Percentiles rank a stretch among this genome's conserved stretches.
Evolutionary conservation across 2,329 filamentous ascomycete species (phyloP).

Genomic region (Botryotinia narcissicola): DNA sequence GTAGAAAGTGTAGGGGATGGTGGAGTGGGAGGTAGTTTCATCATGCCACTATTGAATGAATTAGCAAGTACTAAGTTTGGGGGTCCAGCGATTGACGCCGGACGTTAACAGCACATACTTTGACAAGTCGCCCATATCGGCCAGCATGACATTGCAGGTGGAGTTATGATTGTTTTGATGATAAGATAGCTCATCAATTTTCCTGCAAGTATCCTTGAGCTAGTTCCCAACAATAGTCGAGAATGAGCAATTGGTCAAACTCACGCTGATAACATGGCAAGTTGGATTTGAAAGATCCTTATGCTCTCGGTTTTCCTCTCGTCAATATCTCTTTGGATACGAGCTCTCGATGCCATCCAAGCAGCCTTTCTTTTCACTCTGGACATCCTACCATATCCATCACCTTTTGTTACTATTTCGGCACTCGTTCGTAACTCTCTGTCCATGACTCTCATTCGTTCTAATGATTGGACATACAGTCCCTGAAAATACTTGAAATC

Average conservation of each 20-base stretch:
- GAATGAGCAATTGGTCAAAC: conserved; percentile 15
- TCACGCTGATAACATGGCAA: conserved; percentile 30
- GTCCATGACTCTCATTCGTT: conserved; percentile 27
- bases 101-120: conserved; percentile 16
- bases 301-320: conserved; percentile 27
- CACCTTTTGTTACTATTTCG: conserved; percentile 23
- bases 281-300: conserved; percentile 30
- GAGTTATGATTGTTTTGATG: conserved; percentile 29
- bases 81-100: neutral
- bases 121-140: conserved; percentile 20
- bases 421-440: conserved; percentile 22
- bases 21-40: conserved; percentile 6
- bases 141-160: conserved; percentile 22
- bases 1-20: conserved; percentile 15
- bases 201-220: conserved; percentile 23
- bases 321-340: conserved; percentile 28
- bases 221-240: neutral
- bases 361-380: conserved; percentile 27
- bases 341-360: conserved; percentile 28
- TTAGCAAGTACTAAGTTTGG: conserved; percentile 9
- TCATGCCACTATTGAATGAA: conserved; percentile 19
- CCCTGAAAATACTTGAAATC: conserved; percentile 31
- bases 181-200: conserved; percentile 31
- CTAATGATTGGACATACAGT: conserved; percentile 25
- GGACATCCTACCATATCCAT: conserved; percentile 27